Evolutionary conservation across 768 basidiomycete species (phyloP).

Genomic region (Phanerochaete sordida): DNA sequence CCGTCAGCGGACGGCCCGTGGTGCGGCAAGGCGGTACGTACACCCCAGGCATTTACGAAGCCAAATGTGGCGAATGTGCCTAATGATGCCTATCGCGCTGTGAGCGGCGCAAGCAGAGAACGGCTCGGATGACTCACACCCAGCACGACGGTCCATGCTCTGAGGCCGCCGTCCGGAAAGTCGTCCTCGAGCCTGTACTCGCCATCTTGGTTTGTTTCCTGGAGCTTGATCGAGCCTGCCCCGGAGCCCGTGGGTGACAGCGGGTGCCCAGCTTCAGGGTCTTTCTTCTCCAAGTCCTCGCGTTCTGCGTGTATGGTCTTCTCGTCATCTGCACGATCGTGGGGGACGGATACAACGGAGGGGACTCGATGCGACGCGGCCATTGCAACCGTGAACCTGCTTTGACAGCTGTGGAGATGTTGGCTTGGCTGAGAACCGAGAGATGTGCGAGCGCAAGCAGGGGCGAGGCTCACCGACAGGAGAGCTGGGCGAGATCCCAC

Average conservation of each 20-base stretch:
- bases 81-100: constrained; percentile 20
- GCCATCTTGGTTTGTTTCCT: not conserved
- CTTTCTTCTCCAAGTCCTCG: constrained; percentile 7
- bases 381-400: not conserved
- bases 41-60: constrained; percentile 74
- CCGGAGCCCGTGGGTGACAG: constrained; percentile 2
- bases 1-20: not conserved
- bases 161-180: constrained; percentile 41
- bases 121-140: constrained; percentile 30
- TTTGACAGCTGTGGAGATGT: not conserved
- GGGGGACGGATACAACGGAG: not conserved
- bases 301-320: constrained; percentile 6
- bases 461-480: not conserved
- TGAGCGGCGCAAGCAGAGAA: constrained; percentile 1
- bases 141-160: constrained; percentile 39
- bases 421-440: not conserved
- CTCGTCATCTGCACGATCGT: constrained; percentile 5
- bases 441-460: not conserved
- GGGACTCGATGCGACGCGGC: not conserved
- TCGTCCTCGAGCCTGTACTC: constrained; percentile 14
- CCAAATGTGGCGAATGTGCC: constrained; percentile 56
- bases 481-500: not conserved
- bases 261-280: constrained; percentile 4
- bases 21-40: no score
- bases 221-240: constrained; percentile 1